Evolutionary conservation across 495 filamentous ascomycete species (phyloP).

Genomic region (Aspergillus funiculosus): DNA sequence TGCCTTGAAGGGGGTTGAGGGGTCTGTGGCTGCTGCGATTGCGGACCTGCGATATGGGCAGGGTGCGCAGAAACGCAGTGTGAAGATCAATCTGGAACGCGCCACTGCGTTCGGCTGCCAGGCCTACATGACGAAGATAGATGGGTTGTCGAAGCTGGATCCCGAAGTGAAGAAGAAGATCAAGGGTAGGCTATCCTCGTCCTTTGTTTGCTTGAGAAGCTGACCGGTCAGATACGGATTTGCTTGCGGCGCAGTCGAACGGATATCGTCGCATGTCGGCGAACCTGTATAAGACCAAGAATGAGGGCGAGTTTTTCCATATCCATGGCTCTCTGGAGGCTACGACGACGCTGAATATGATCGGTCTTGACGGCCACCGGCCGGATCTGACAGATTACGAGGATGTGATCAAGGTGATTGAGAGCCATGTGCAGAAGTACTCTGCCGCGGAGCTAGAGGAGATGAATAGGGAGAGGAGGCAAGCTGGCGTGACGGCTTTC

Average conservation of each 20-base stretch:
- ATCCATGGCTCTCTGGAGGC: constrained; percentile 75
- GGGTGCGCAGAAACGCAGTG: constrained; percentile 30
- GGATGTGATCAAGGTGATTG: constrained; percentile 61
- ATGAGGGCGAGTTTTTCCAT: constrained; percentile 61
- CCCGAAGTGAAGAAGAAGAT: constrained; percentile 54
- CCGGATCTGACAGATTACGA: constrained; percentile 61
- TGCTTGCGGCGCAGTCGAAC: constrained; percentile 63
- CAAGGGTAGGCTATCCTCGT: constrained; percentile 46
- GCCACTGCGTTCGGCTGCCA: constrained; percentile 64
- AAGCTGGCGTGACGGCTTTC: constrained; percentile 61
- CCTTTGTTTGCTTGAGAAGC: constrained; percentile 1
- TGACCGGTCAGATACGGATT: constrained; percentile 56
- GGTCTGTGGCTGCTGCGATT: constrained; percentile 58
- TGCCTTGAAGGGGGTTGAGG: constrained; percentile 66
- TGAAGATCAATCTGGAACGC: constrained; percentile 57
- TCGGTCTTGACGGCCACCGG: constrained; percentile 58
- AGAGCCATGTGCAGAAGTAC: constrained; percentile 57
- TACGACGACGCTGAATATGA: constrained; percentile 61
- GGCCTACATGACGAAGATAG: constrained; percentile 65
- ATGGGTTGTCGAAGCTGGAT: constrained; percentile 61
- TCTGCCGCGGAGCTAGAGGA: constrained; percentile 57
- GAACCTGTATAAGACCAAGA: constrained; percentile 67
- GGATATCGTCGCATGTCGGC: constrained; percentile 69
- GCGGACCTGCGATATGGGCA: constrained; percentile 50
- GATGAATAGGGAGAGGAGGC: constrained; percentile 54